Percentiles rank a stretch among this genome's conserved stretches.
phyloP scores from a whole-genome alignment of 148 eudicot species.

The Mesembryanthemum crystallinum region DNA sequence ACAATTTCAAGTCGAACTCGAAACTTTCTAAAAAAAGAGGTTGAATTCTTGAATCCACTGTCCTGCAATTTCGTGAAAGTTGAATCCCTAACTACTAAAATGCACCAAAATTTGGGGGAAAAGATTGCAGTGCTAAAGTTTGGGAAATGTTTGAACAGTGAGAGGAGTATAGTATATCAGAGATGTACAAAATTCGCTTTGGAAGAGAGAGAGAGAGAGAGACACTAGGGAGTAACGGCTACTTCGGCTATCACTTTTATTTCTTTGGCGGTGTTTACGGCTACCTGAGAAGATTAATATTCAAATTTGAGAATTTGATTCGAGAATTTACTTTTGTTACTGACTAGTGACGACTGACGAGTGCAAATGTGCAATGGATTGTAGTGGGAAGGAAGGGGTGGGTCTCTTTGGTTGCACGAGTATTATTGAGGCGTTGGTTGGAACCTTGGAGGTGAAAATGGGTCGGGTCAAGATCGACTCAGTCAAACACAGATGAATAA shows the following conservation, averaged over 20 bases:
- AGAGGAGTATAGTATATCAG: no score
- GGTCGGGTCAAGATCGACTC: no score
- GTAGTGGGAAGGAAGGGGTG: no score
- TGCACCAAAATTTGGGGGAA: neutral
- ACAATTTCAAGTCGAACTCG: slow-evolving; percentile 14
- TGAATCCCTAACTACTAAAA: neutral
- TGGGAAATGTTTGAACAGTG: neutral
- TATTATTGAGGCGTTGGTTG: no score
- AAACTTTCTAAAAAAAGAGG: slow-evolving; percentile 1
- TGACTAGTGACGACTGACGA: no score
- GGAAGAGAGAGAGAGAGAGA: neutral
- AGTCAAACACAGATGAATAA: no score
- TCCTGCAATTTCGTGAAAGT: neutral
- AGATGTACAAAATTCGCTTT: no score
- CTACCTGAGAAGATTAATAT: slow-evolving; percentile 8
- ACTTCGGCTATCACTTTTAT: neutral
- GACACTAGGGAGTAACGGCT: slow-evolving; percentile 24
- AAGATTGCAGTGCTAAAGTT: neutral
- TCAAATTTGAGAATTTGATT: no score
- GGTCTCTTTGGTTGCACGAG: no score
- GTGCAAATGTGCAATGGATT: no score
- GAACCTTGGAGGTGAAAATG: no score
- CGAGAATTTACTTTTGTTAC: no score
- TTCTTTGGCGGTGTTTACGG: slow-evolving; percentile 26
- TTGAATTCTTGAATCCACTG: slow-evolving; percentile 3